Evolutionary conservation across 2,329 filamentous ascomycete species (phyloP).

Genomic region (Ophiostoma novo-ulmi): DNA sequence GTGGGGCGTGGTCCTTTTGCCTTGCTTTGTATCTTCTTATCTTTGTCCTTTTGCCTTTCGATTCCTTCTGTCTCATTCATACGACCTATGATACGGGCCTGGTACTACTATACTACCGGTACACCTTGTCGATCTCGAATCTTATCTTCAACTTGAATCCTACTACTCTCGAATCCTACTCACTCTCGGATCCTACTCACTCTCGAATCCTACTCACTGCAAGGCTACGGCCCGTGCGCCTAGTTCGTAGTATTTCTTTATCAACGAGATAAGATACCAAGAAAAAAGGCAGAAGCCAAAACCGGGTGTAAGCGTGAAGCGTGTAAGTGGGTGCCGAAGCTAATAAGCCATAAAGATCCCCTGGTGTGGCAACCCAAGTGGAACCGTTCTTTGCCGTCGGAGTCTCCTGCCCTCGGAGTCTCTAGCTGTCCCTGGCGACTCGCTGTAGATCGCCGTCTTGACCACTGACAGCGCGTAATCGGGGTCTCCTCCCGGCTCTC

Average conservation of each 20-base stretch:
- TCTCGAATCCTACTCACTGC: not conserved
- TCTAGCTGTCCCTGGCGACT: not conserved
- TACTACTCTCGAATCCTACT: not conserved
- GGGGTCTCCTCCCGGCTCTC: not conserved
- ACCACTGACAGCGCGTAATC: not conserved
- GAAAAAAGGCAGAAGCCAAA: not conserved
- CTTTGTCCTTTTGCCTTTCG: not conserved
- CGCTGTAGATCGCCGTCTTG: not conserved
- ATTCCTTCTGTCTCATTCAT: not conserved
- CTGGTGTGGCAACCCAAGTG: not conserved
- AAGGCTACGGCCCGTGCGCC: not conserved
- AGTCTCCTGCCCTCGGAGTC: slow-evolving; percentile 1
- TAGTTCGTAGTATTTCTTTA: not conserved
- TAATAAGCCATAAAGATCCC: not conserved
- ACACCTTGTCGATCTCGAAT: not conserved
- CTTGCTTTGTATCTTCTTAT: not conserved
- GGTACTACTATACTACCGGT: not conserved
- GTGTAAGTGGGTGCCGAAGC: slow-evolving; percentile 7
- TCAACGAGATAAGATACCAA: not conserved
- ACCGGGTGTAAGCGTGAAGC: slow-evolving; percentile 6
- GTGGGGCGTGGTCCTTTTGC: not conserved
- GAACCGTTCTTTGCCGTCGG: not conserved
- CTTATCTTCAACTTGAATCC: not conserved
- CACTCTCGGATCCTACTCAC: not conserved
- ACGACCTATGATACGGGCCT: not conserved